phyloP scores from a whole-genome alignment of 768 basidiomycete genomes.

The Trametes coccinea region DNA sequence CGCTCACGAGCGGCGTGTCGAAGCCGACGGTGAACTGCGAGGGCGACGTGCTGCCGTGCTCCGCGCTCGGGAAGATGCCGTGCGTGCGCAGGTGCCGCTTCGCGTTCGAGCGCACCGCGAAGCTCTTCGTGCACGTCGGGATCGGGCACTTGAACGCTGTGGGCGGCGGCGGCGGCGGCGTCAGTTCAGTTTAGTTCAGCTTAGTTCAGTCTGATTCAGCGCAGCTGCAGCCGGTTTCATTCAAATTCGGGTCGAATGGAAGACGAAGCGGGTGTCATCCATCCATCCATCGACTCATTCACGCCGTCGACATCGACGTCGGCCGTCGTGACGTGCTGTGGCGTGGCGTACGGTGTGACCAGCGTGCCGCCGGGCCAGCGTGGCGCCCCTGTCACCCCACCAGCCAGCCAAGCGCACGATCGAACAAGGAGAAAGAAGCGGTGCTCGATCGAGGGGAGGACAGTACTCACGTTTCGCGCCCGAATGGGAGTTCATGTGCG shows the following conservation, averaged over 20 bases:
- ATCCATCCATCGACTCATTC: too few species aligned
- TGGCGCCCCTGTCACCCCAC: background rate
- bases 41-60: constrained; percentile 26
- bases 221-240: too few species aligned
- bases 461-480: constrained; percentile 48
- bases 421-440: too few species aligned
- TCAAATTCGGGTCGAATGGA: too few species aligned
- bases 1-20: constrained; percentile 46
- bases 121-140: constrained; percentile 61
- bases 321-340: too few species aligned
- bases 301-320: too few species aligned
- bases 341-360: too few species aligned
- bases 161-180: background rate
- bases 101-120: constrained; percentile 80
- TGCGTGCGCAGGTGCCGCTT: constrained; percentile 80
- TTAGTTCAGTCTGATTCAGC: too few species aligned
- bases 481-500: constrained; percentile 55
- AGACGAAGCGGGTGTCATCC: too few species aligned
- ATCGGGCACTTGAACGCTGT: constrained; percentile 53
- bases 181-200: too few species aligned
- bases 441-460: too few species aligned
- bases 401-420: too few species aligned
- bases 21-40: constrained; percentile 43
- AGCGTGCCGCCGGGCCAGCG: background rate
- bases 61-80: constrained; percentile 46